phyloP scores from a whole-genome alignment of 2,329 filamentous ascomycete species.

The Coniochaeta sp. region DNA sequence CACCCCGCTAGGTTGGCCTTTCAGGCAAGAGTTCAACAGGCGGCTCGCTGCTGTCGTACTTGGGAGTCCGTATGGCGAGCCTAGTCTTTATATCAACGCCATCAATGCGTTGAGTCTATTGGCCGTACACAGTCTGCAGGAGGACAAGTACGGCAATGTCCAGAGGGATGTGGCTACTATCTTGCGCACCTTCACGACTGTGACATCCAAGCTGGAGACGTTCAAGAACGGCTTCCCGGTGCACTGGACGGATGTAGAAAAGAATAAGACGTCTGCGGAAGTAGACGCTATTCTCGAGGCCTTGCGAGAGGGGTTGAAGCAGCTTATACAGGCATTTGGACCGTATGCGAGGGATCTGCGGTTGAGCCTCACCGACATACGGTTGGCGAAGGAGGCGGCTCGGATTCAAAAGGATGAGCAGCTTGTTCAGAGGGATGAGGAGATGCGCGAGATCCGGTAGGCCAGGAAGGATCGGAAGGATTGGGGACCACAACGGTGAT shows the following conservation, averaged over 20 bases:
- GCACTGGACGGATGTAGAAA: conserved; percentile 74
- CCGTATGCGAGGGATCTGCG: conserved; percentile 65
- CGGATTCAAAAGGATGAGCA: conserved; percentile 16
- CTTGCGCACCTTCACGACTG: conserved; percentile 62
- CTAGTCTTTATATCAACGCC: conserved; percentile 62
- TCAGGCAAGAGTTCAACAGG: conserved; percentile 62
- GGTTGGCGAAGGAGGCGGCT: conserved; percentile 61
- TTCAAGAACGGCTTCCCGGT: conserved; percentile 53
- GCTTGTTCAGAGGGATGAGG: conserved; percentile 9
- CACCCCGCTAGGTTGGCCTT: conserved; percentile 54
- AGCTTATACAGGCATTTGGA: conserved; percentile 64
- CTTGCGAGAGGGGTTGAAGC: conserved; percentile 56
- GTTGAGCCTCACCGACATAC: conserved; percentile 62
- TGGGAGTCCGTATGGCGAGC: conserved; percentile 64
- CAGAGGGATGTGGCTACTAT: conserved; percentile 70
- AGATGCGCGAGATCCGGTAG: conserved; percentile 25
- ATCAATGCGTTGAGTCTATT: conserved; percentile 63
- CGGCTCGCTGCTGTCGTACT: conserved; percentile 61
- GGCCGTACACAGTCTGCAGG: conserved; percentile 63
- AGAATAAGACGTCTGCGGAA: conserved; percentile 48
- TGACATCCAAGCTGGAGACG: conserved; percentile 60
- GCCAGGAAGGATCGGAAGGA: too few relatives aligned
- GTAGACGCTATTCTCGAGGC: conserved; percentile 63
- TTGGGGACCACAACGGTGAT: too few relatives aligned
- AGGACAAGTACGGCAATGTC: conserved; percentile 83